Base-by-base conservation (phyloP, 352 stramenopile species). In the Albugo candida region DNA sequence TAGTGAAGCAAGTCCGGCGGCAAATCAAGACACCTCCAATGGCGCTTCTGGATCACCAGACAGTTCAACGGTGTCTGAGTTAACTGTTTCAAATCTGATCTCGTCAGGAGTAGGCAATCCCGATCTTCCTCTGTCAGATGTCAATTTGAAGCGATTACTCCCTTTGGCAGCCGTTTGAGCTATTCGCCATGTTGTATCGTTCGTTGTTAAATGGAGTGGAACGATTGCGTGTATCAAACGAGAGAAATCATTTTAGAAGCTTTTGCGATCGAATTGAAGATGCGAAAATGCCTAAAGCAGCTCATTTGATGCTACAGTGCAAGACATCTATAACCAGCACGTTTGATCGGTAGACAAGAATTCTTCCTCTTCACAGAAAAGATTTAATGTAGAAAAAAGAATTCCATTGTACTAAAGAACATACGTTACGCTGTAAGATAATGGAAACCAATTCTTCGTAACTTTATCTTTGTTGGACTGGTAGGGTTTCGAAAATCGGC, bases 221-320 rank as follows among this genome's bases (percentile, higher is more conserved):
- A 97, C 92, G 5, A 99, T 99, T 63, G 96, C 95, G 34, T 98
- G 92, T 61, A 98, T 98, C 52, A 99, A 6, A 96, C 92, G 18
- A 75, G 78, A 31, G 92, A 98, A 58, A 85, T 99, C 44, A 92
- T 99, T n/a, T 70, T 96, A 1, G 99, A 99, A 60, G 96, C 99
- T 57, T 99, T 99, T 74, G 93, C 92, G n/a, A 97, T 93, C 43
- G 95, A 99, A 58, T 68, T 5, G 79, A 93, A 48, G 78, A 93
- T 48, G 74, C 74, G 6, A 97, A 97, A 65, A 96, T 99, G 86
- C 74, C 88, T 17, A 98, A 98, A 66, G 93, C 93, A 10, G 93
- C 93, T 19, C 93, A 98, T 53, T 55, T 99, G 11, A 99, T 99
- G 93, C 93, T n/a, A n/a, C n/a, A n/a, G n/a, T n/a, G n/a, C n/a